These are phyloP conservation scores for Scleroderma citrinum DNA, from an alignment of 768 basidiomycete species.

Conservation along the genomic window DNA sequence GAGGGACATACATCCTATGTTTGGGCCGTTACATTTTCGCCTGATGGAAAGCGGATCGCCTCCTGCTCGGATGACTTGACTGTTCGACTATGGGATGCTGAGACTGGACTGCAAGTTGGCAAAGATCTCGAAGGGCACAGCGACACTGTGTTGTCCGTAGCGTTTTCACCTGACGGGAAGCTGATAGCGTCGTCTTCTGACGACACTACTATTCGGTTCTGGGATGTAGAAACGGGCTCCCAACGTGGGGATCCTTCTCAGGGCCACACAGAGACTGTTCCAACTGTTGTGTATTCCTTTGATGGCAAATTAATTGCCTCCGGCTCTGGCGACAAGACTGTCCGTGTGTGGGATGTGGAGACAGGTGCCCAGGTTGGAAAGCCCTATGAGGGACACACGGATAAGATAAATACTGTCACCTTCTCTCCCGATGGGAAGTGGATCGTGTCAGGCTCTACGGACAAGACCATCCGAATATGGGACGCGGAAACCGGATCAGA, in stretches of 20 bases:
- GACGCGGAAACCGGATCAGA: slow-evolving; percentile 3
- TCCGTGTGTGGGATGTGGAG: neutral
- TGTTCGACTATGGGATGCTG: slow-evolving; percentile 8
- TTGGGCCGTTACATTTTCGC: neutral
- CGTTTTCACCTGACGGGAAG: slow-evolving; percentile 13
- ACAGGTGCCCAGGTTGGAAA: neutral
- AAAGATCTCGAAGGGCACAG: slow-evolving; percentile 7
- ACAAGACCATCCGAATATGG: neutral
- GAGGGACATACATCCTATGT: neutral
- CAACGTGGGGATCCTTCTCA: neutral
- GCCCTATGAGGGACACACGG: neutral
- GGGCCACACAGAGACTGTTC: neutral
- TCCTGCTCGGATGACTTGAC: slow-evolving; percentile 7
- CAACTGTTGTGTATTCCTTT: neutral
- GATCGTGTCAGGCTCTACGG: neutral
- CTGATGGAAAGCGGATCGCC: neutral
- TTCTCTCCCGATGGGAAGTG: slow-evolving; percentile 7
- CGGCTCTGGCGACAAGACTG: neutral
- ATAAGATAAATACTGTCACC: neutral
- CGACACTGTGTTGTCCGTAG: slow-evolving; percentile 4
- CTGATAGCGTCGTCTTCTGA: slow-evolving; percentile 6
- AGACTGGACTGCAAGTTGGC: slow-evolving; percentile 1
- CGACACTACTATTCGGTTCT: slow-evolving; percentile 12
- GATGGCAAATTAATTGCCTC: neutral
- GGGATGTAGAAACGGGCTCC: slow-evolving; percentile 4